Conservation (phyloP, 805 yeast species). For the Ogataea salicorniae region DNA sequence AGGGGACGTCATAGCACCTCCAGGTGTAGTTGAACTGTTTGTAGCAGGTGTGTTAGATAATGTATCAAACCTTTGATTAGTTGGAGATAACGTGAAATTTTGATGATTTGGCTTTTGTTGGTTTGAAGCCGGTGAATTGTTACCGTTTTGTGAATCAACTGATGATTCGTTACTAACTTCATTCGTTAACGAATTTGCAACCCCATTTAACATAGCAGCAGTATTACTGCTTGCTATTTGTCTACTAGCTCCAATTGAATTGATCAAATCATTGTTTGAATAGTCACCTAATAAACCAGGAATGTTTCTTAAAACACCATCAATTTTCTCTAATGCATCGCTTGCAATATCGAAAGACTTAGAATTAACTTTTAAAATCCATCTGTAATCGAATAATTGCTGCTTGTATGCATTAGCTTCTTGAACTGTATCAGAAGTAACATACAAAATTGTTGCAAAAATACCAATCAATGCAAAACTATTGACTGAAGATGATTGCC, state of each 20-base stretch:
- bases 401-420: slow-evolving; percentile 63
- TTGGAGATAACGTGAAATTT: no score
- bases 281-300: slow-evolving; percentile 53
- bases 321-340: slow-evolving; percentile 67
- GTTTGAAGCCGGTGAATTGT: no score
- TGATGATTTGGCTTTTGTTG: no score
- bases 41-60: not conserved
- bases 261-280: not conserved
- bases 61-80: no score
- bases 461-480: slow-evolving; percentile 81
- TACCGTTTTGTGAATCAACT: not conserved
- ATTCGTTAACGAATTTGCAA: no score
- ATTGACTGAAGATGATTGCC: slow-evolving; percentile 80
- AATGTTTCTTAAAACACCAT: slow-evolving; percentile 64
- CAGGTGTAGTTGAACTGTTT: not conserved
- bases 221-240: no score
- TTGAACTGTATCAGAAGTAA: slow-evolving; percentile 56
- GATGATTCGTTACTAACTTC: not conserved
- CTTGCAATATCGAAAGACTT: slow-evolving; percentile 74
- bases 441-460: slow-evolving; percentile 76
- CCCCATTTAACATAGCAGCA: no score
- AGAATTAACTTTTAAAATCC: slow-evolving; percentile 69
- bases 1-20: not conserved
- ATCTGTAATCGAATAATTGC: slow-evolving; percentile 68
- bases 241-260: no score